Conservation (phyloP, 495 filamentous ascomycete species). For the Neurospora sp. region DNA sequence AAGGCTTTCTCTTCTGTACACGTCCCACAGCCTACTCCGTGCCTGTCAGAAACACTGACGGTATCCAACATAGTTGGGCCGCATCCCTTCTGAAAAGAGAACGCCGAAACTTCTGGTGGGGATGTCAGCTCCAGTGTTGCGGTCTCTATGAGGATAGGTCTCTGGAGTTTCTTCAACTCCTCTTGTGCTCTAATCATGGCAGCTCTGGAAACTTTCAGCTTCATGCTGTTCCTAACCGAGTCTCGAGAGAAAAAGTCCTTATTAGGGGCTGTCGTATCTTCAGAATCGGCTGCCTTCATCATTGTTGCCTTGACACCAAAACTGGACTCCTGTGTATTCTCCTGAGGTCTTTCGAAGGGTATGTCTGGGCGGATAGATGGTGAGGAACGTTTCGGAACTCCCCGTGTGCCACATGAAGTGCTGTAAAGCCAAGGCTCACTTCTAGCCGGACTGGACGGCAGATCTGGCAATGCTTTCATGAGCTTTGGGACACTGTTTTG, state of each 20-base stretch:
- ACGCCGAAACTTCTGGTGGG: background rate
- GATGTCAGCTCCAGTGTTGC: background rate
- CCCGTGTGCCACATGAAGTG: background rate
- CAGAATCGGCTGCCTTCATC: background rate
- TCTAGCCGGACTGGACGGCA: conserved; percentile 18
- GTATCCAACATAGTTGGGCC: background rate
- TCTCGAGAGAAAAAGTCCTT: background rate
- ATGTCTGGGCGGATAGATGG: background rate
- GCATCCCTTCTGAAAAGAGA: background rate
- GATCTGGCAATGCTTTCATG: conserved; percentile 40
- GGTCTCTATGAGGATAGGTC: background rate
- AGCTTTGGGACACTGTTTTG: conserved; percentile 41
- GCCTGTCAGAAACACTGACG: background rate
- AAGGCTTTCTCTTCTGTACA: background rate
- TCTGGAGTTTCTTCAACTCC: background rate
- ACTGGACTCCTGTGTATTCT: background rate
- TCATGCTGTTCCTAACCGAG: conserved; percentile 6
- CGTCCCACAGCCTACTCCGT: background rate
- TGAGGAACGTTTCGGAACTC: background rate
- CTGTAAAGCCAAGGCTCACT: conserved; percentile 5
- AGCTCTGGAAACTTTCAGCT: conserved; percentile 19
- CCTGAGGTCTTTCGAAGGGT: background rate
- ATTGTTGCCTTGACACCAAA: background rate
- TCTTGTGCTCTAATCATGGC: conserved; percentile 7
- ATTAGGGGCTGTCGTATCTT: background rate